Percentiles rank a stretch among this genome's conserved stretches.
Evolutionary conservation across 257 asterid genomes (phyloP).

Genomic region (Solanum habrochaites): DNA sequence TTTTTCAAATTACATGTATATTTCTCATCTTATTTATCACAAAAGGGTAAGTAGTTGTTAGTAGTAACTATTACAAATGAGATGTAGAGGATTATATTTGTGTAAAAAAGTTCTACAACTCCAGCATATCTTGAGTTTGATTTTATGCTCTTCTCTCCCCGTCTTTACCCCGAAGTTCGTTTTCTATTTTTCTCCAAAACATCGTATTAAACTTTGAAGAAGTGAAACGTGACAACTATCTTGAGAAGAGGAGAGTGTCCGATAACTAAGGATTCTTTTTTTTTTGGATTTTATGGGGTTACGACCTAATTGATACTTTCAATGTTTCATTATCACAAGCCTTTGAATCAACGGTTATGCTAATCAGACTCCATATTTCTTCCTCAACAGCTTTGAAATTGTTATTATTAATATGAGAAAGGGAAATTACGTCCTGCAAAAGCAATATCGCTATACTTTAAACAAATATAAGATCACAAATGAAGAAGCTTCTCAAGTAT

Average conservation of each 20-base stretch:
- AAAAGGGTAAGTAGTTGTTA: background rate
- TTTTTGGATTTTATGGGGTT: background rate
- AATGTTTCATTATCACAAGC: background rate
- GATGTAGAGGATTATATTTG: background rate
- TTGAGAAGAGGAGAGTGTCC: background rate
- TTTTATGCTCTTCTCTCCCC: background rate
- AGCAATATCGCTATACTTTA: background rate
- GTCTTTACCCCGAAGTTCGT: background rate
- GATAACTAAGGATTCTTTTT: background rate
- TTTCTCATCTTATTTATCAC: background rate
- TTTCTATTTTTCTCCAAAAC: background rate
- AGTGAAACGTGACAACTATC: background rate
- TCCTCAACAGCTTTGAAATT: background rate
- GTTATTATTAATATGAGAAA: background rate
- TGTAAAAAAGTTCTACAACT: background rate
- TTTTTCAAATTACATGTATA: constrained; percentile 1
- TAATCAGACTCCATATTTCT: background rate
- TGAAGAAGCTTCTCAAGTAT: background rate
- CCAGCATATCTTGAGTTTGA: background rate
- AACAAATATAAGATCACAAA: background rate
- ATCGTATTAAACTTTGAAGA: background rate
- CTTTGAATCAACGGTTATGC: background rate
- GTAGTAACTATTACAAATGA: background rate
- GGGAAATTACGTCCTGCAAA: background rate
- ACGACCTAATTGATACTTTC: background rate